Base-by-base conservation (phyloP, 495 filamentous ascomycete genomes). In the Astrothelium macrocarpum region DNA sequence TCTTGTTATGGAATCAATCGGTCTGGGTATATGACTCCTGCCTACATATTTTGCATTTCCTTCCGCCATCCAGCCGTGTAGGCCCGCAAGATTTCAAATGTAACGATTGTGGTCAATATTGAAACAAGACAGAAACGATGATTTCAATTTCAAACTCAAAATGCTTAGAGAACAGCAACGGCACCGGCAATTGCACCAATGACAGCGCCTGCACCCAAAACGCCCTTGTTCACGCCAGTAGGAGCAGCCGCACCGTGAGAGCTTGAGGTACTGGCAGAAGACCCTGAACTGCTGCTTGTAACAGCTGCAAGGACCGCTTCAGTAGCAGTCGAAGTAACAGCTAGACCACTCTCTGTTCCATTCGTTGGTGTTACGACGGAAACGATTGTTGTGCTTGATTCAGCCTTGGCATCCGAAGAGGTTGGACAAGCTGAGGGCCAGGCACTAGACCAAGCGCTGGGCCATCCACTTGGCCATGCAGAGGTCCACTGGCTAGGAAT, bases 281-380 rank as follows among this genome's bases (percentile, higher is more conserved):
- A 56, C 2, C 49, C 49, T 25, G 49, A 28, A 25, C 49, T 56
- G 20, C 23, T 11, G 29, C 49, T 56, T 1, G 49, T 56, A 1
- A 56, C 49, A 0, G 49, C 49, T 11, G 20, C 49, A 2, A 56
- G 25, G 25, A 56, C 16, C 5, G 5, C 49, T 20, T 56, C 49
- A 56, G 49, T 56, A 3, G 49, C 49, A 29, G 49, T 56, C 16
- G 49, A 56, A 56, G 49, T 56, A 5, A 56, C 49, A 26, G 49
- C 49, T 5, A 28, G 23, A 9, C 23, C 25, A 9, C 23, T 56
- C 5, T 56, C 5, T n/a, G 20, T 28, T 29, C 49, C 49, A 16
- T 26, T 56, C 25, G 49, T 56, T 29, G 49, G 49, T 9, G 49
- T 56, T 1, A 56, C 49, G 1, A 56, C 49, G 23, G 49, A 56